Conservation (phyloP, 768 basidiomycete species). For the Erythrobasidium yunnanense region DNA sequence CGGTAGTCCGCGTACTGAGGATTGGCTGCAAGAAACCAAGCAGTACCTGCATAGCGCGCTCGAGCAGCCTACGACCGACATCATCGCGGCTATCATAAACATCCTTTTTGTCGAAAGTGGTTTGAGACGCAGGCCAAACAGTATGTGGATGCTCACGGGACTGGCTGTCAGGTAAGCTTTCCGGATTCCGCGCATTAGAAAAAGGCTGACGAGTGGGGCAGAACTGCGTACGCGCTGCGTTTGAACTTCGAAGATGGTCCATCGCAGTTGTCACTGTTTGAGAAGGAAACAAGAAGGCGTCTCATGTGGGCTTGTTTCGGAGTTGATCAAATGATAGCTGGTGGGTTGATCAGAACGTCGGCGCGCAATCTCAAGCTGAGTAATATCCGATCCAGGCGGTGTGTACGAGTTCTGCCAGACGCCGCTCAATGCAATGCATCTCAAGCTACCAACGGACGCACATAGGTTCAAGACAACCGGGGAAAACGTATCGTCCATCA, state of each 20-base stretch:
- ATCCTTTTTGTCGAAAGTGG: neutral
- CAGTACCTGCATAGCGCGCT: neutral
- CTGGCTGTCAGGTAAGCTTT: neutral
- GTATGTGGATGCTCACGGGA: neutral
- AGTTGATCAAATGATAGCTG: neutral
- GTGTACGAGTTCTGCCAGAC: neutral
- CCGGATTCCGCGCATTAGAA: neutral
- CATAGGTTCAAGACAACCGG: neutral
- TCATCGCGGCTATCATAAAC: neutral
- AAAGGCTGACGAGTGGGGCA: too few relatives aligned
- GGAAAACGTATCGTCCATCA: neutral
- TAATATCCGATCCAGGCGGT: too few relatives aligned
- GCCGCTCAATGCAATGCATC: neutral
- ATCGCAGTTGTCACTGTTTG: neutral
- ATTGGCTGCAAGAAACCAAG: neutral
- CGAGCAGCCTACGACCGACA: neutral
- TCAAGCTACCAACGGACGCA: neutral
- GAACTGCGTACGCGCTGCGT: neutral
- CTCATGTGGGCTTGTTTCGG: neutral
- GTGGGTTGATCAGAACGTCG: too few relatives aligned
- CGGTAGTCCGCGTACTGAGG: neutral
- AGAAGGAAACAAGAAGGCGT: neutral
- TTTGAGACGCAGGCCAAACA: neutral
- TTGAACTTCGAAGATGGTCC: neutral
- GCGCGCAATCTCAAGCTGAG: too few relatives aligned